Base-by-base conservation (phyloP, 345 rosid species). In the Camelina laxa region DNA sequence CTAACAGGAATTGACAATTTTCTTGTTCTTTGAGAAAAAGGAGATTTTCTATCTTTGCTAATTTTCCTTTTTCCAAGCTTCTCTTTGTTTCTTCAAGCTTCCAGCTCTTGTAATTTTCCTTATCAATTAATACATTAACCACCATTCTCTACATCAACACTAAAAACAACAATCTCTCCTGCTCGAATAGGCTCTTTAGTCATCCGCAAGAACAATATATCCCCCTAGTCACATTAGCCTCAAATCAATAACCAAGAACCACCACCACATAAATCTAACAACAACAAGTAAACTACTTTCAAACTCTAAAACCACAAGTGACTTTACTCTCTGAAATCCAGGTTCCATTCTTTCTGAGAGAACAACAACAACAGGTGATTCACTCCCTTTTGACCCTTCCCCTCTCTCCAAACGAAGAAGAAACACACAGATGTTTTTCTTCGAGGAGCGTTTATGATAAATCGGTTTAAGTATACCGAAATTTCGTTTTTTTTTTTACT, bases 261-360 rank as follows among this genome's bases (percentile, higher is more conserved):
- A 33, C 35, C 6, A 22, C 30, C 56, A 22, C 3, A 69, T 5
- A 59, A n/a, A 67, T 45, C 22, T 39, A 16, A 3, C 35, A 17
- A 30, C 41, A 58, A 56, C 9, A 21, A 69, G 54, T 49, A 55
- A 38, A 39, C 15, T 50, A 19, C 30, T 50, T 20, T 51, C 56
- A 16, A 15, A 44, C n/a, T 44, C 16, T 4, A 15, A 44, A 33
- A 11, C 11, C 30, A 68, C 31, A 1, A 53, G 65, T 27, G 39
- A 69, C 80, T 79, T 67, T 74, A 92, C 99, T 83, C 99, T 96
- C 84, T 96, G 83, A 84, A 96, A 92, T 30, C 95, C 99, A 59
- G 98, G 99, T 80, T 96, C 99, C 99, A 96, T 96, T 71, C 99
- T 96, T 80, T 84, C 99, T 4, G 99, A 96, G 60, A 92, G 98